Conservation (phyloP, 768 basidiomycete genomes). For the Tylopilus sp. region DNA sequence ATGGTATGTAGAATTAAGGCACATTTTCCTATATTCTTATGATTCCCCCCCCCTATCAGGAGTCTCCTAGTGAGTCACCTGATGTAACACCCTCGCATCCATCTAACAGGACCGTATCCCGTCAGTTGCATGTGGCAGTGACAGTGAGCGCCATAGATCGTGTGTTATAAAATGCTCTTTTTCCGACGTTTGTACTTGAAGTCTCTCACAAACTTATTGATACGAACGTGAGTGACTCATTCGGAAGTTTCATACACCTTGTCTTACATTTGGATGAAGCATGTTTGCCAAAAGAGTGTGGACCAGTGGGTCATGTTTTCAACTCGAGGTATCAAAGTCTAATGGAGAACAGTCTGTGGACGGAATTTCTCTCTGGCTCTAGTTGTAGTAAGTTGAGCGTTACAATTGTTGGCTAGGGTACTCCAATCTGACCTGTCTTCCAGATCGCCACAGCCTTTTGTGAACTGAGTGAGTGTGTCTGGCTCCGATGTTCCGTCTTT, state of each 20-base stretch:
- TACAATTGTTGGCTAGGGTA: background rate
- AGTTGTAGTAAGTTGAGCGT: conserved; percentile 40
- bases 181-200: conserved; percentile 18
- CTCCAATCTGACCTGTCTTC: conserved; percentile 9
- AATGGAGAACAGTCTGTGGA: conserved; percentile 40
- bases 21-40: background rate
- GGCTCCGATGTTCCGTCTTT: background rate
- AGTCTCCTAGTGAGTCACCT: conserved; percentile 46
- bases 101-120: background rate
- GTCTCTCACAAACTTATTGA: conserved; percentile 47
- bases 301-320: conserved; percentile 35
- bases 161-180: background rate
- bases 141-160: conserved; percentile 39
- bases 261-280: conserved; percentile 17
- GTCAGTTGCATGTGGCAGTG: conserved; percentile 48
- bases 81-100: background rate
- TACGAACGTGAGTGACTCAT: conserved; percentile 33
- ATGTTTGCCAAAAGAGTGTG: conserved; percentile 50
- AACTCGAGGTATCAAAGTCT: background rate
- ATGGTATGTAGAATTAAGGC: conserved; percentile 35
- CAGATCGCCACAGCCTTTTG: conserved; percentile 35
- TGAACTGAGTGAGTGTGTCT: conserved; percentile 42
- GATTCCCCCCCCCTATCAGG: conserved; percentile 33
- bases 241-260: background rate
- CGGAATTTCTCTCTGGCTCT: conserved; percentile 39